A percentile compares a stretch with the other conserved stretches of the same genome.
Conservation (phyloP, 202 grass and related monocot genomes). For the Zoysia matrella region DNA sequence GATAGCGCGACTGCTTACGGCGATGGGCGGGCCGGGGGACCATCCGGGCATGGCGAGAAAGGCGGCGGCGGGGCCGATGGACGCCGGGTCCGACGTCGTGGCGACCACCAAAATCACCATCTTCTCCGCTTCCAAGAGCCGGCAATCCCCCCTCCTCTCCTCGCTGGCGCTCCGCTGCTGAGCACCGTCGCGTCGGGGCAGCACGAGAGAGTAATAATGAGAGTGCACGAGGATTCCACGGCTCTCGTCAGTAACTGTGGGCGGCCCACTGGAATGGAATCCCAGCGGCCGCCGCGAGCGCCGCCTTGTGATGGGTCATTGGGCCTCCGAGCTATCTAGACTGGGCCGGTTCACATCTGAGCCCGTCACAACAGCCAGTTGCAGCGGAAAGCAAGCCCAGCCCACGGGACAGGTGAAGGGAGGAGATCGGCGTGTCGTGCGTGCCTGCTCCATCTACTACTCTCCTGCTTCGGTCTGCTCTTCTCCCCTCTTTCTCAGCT, state of each 20-base stretch:
- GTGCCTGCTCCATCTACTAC: too few species aligned
- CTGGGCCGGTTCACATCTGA: too few species aligned
- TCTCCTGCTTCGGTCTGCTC: not conserved
- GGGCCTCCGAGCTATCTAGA: too few species aligned
- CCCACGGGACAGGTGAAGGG: too few species aligned
- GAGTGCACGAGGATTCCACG: not conserved
- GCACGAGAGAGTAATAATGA: not conserved
- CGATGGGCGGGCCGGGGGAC: slow-evolving; percentile 78
- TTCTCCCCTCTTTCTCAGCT: not conserved
- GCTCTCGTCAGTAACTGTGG: not conserved
- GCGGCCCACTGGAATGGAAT: too few species aligned
- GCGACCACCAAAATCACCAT: slow-evolving; percentile 91
- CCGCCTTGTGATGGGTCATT: too few species aligned
- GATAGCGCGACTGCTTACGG: slow-evolving; percentile 22
- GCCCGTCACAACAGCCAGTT: too few species aligned
- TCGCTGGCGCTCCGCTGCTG: not conserved
- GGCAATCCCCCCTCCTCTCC: not conserved
- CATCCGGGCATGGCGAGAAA: slow-evolving; percentile 94
- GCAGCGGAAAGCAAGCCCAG: too few species aligned
- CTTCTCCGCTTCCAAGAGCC: not conserved
- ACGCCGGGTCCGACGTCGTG: slow-evolving; percentile 80
- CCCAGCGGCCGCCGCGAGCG: too few species aligned
- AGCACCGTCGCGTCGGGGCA: not conserved
- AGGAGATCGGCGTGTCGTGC: too few species aligned
- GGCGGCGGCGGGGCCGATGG: slow-evolving; percentile 78